Percentiles rank a stretch among this genome's conserved stretches.
Evolutionary conservation across 1,139 yeast genomes (phyloP).

Genomic region (Pichia sp.): DNA sequence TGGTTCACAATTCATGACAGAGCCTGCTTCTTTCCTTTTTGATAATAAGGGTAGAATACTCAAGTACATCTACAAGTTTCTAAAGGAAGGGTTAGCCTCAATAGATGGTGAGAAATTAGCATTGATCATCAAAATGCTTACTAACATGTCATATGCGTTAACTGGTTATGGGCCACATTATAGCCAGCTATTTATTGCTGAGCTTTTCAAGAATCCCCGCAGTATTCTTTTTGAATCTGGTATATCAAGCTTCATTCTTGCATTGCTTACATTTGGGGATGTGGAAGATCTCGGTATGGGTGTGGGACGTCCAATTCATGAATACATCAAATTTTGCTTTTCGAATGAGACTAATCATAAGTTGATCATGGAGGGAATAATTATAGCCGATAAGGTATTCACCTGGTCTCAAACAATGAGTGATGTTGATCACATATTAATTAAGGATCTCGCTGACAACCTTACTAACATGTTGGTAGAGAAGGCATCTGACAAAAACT

Average conservation of each 20-base stretch:
- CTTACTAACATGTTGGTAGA: conserved; percentile 21
- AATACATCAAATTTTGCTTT: conserved; percentile 38
- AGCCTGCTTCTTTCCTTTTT: conserved; percentile 19
- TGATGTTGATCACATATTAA: too few species aligned
- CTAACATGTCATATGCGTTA: conserved; percentile 18
- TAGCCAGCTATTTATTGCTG: conserved; percentile 14
- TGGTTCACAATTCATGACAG: too few species aligned
- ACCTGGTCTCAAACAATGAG: too few species aligned
- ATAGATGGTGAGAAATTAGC: conserved; percentile 2
- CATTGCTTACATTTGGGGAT: conserved; percentile 24
- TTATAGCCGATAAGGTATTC: too few species aligned
- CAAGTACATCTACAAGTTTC: conserved; percentile 6
- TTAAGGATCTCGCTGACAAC: conserved; percentile 6
- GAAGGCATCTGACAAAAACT: conserved; percentile 35
- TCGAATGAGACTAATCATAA: conserved; percentile 38
- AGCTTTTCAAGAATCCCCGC: conserved; percentile 16
- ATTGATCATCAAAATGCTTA: conserved; percentile 2
- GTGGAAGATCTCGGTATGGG: conserved; percentile 26
- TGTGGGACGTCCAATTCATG: conserved; percentile 26
- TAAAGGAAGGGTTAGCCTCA: neutral
- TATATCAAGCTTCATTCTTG: conserved; percentile 27
- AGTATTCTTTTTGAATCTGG: conserved; percentile 21
- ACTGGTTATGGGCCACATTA: conserved; percentile 19
- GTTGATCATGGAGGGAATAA: conserved; percentile 44
- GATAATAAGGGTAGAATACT: conserved; percentile 12